phyloP scores from a whole-genome alignment of 129 eudicot species.

The Rutidosis leptorrhynchoides region DNA sequence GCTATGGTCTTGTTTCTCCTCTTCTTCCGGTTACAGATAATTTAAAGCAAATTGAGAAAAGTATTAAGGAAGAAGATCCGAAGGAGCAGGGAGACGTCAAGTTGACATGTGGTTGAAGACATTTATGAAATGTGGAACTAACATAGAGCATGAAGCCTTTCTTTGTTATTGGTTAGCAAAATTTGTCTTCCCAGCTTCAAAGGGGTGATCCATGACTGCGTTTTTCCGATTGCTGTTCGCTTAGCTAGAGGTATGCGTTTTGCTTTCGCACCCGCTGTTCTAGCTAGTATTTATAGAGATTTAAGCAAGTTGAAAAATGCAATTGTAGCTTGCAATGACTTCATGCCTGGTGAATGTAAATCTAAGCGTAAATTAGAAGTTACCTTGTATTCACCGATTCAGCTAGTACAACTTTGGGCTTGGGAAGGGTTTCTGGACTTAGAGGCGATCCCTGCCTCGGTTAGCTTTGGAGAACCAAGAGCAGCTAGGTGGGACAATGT shows the following conservation, averaged over 20 bases:
- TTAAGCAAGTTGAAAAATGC: conserved; percentile 22
- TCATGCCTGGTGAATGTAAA: background rate
- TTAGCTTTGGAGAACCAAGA: conserved; percentile 23
- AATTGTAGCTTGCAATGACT: background rate
- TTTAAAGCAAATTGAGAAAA: too few species aligned
- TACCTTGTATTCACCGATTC: conserved; percentile 29
- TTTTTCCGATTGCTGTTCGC: conserved; percentile 24
- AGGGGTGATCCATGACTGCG: too few species aligned
- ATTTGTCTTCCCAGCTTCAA: too few species aligned
- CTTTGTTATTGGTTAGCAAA: too few species aligned
- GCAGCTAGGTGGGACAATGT: conserved; percentile 28
- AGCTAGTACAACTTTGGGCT: conserved; percentile 33
- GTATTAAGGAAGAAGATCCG: too few species aligned
- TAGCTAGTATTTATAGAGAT: conserved; percentile 32
- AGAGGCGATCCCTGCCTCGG: background rate
- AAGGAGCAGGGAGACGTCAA: too few species aligned
- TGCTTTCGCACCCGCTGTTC: conserved; percentile 46
- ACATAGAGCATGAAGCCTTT: too few species aligned
- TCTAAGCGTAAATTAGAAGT: background rate
- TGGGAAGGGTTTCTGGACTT: conserved; percentile 36
- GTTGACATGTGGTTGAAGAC: too few species aligned
- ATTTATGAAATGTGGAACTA: too few species aligned
- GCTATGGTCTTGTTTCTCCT: too few species aligned
- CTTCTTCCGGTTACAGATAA: too few species aligned
- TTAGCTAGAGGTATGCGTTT: conserved; percentile 31